Evolutionary conservation across 306 rosid genomes (phyloP).

Genomic region (Ceratonia siliqua): DNA sequence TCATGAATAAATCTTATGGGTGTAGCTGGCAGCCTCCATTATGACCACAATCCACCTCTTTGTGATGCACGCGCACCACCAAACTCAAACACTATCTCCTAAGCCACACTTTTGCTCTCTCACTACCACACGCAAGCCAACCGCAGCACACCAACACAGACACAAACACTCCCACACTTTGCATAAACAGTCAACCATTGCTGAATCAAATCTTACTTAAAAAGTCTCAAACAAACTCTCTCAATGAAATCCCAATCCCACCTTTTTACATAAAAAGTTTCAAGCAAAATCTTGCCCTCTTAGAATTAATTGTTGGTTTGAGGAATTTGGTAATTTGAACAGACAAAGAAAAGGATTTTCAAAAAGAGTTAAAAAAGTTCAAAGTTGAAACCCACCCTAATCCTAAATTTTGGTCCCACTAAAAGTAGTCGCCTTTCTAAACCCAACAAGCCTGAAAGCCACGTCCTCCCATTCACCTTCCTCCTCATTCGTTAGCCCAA

Average conservation of each 20-base stretch:
- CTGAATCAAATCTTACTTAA: constrained; percentile 53
- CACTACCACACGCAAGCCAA: constrained; percentile 45
- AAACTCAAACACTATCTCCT: constrained; percentile 69
- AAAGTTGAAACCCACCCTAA: constrained; percentile 28
- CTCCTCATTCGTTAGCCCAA: constrained; percentile 39
- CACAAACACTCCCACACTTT: constrained; percentile 6
- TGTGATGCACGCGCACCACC: constrained; percentile 94
- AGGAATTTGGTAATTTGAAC: constrained; percentile 37
- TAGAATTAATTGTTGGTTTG: constrained; percentile 21
- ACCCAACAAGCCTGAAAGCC: constrained; percentile 37
- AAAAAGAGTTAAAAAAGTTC: not conserved
- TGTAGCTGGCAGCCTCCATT: constrained; percentile 70
- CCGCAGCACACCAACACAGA: constrained; percentile 34
- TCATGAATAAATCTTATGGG: constrained; percentile 77
- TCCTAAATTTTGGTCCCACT: constrained; percentile 43
- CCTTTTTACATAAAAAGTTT: constrained; percentile 40
- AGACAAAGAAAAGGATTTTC: constrained; percentile 34
- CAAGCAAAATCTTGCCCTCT: constrained; percentile 30
- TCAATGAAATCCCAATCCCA: not conserved
- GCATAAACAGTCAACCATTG: constrained; percentile 57
- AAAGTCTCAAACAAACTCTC: constrained; percentile 46
- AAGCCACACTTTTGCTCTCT: constrained; percentile 40
- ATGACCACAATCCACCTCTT: constrained; percentile 51
- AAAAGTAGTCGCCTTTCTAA: constrained; percentile 39
- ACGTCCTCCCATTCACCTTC: not conserved